Evolutionary conservation across 1,139 yeast species (phyloP), one percentile per base, ranked within the genome.

Genomic region (Yamadazyma triangularis): DNA sequence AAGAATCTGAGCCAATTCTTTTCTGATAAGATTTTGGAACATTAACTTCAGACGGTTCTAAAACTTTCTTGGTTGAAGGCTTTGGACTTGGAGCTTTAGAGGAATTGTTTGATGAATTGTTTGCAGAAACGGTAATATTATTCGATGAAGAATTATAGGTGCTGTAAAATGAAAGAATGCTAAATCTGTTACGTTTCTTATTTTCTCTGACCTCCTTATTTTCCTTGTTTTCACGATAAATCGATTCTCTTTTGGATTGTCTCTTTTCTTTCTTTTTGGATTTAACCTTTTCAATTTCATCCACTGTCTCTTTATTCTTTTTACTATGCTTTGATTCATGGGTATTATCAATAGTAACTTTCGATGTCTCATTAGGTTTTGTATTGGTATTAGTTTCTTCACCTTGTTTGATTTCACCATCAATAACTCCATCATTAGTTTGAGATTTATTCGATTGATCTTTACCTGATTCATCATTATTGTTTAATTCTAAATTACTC

Each of bases 161-260:
- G 30, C 62, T 57, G 52, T 74, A 74, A 45, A 75, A 71, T 3
- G 77, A 70, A 28, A 75, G 59, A 38, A 73, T 52, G 51, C 79
- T 73, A 48, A 73, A 74, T 40, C 81, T 47, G 45, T 70, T 69
- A 28, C 62, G 60, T 44, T 66, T 70, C 48, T 66, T 66, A 23
- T 49, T 46, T 25, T 63, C 68, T 30, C 48, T 56, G 34, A 47
- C 51, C 22, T 55, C 64, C 31, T 55, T 55, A 37, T 53, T 38
- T 28, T 47, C 48, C 11, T 38, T 35, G 23, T 26, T 21, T 13
- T 20, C 27, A 11, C 28, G 28, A 10, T 8, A 21, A 12, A 23
- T 33, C 10, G n/a, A 8, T 23, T 25, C 10, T 27, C 29, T 23
- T 21, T 30, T 18, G 9, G 20, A 18, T 18, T 18, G 20, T 18